Base-by-base conservation (phyloP, 2,329 filamentous ascomycete genomes). In the Aspergillus sp. region DNA sequence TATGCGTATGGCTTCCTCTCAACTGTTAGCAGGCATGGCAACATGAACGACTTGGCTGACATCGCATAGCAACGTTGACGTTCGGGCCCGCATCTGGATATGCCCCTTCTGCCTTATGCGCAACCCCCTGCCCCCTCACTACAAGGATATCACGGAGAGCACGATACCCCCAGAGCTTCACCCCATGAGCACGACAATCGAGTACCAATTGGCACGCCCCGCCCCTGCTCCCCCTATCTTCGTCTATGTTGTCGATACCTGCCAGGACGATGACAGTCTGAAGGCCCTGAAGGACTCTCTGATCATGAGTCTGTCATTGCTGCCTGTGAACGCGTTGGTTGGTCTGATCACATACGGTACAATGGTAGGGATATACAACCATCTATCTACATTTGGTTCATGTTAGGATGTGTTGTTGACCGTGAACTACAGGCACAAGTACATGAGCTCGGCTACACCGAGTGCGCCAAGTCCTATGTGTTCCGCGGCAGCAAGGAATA, bases 401-500 rank as follows among this genome's bases (percentile, higher is more conserved):
- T 36, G 15, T 50, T 32, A 32, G 32, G 23, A 57, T 62, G 21
- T n/a, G 25, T 47, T 62, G 63, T 59, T 71, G 44, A 66, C 50
- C 21, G 13, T 2, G 51, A 25, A 13, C 49, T 59, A 49, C 67
- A 92, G 90, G 88, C 92, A 32, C 93, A 97, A 86, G 92, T 99
- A 17, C 95, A 99, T 75, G 95, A 99, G 79, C 91, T 99, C 68
- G 95, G 95, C 58, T 99, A 99, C 75, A 93, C 91, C 58, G 95
- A 98, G 78, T 99, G 95, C 78, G 92, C 95, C 66, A 99, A 98
- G 80, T 97, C 94, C 5, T 99, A 97, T 72, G 95, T 99, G 44
- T 99, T 99, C 84, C 88, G 94, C 59, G 95, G 95, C 41, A 97
- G 88, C 83, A 99, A 98, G 82, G 95, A 99, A 72, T 99, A 99